These are phyloP conservation scores for Wallacemonas sp. DNA, from an alignment of 208 protist species.

Conservation along the genomic window DNA sequence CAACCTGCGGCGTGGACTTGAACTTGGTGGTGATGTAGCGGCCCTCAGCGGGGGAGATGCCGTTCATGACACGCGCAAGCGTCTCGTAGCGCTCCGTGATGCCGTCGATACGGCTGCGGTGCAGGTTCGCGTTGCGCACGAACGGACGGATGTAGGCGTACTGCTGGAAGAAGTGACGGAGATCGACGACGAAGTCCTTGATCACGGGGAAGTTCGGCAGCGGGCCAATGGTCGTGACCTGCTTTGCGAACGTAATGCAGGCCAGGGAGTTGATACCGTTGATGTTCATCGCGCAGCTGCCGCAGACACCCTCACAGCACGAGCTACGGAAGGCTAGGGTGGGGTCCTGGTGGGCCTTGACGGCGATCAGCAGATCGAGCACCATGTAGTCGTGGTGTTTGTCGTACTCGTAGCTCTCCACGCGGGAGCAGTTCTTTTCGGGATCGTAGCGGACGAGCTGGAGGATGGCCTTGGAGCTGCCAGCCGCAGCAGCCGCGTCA, in stretches of 20 bases:
- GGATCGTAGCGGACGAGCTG: conserved; percentile 90
- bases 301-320: conserved; percentile 92
- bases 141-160: conserved; percentile 91
- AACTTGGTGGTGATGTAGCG: conserved; percentile 21
- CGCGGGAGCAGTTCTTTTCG: conserved; percentile 73
- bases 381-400: conserved; percentile 94
- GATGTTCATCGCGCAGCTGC: conserved; percentile 95
- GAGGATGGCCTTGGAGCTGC: conserved; percentile 64
- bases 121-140: conserved; percentile 85
- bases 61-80: conserved; percentile 59
- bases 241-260: conserved; percentile 86
- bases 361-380: conserved; percentile 85
- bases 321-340: conserved; percentile 90
- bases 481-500: conserved; percentile 33
- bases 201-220: conserved; percentile 92
- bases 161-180: conserved; percentile 91
- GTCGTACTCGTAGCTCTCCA: conserved; percentile 92
- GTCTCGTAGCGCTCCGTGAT: conserved; percentile 82
- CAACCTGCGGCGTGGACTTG: conserved; percentile 19
- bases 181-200: conserved; percentile 91
- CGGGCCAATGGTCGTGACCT: conserved; percentile 84
- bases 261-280: conserved; percentile 93
- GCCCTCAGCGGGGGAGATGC: conserved; percentile 48
- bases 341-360: conserved; percentile 92
- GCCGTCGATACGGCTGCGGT: conserved; percentile 75